Percentiles rank a stretch among this genome's conserved stretches.
These are phyloP conservation scores for Pestalotiopsis sp. DNA, from an alignment of 2,329 filamentous ascomycete genomes.

Conservation along the genomic window DNA sequence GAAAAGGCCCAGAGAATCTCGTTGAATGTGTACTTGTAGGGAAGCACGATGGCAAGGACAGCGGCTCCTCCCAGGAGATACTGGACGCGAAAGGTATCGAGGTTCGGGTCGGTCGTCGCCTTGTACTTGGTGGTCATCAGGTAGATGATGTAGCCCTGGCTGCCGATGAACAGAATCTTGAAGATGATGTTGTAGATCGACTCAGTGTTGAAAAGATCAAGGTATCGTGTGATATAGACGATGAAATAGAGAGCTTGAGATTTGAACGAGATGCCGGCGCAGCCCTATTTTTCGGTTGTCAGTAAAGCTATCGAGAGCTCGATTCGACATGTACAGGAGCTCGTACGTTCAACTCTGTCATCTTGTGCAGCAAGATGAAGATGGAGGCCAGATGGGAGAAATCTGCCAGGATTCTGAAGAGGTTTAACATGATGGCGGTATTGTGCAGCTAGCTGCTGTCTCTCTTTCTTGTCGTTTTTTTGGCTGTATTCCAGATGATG, in stretches of 20 bases:
- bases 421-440: slow-evolving; percentile 43
- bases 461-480: slow-evolving; percentile 37
- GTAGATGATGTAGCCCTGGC: slow-evolving; percentile 93
- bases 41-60: slow-evolving; percentile 78
- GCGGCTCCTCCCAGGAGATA: slow-evolving; percentile 85
- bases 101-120: slow-evolving; percentile 93
- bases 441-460: neutral
- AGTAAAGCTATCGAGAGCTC: neutral
- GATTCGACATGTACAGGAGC: neutral
- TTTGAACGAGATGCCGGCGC: slow-evolving; percentile 97
- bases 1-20: slow-evolving; percentile 98
- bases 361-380: slow-evolving; percentile 94
- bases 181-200: slow-evolving; percentile 92
- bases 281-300: slow-evolving; percentile 66
- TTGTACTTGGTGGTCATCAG: slow-evolving; percentile 98
- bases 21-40: slow-evolving; percentile 77
- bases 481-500: slow-evolving; percentile 14
- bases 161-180: slow-evolving; percentile 91
- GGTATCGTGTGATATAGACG: slow-evolving; percentile 91
- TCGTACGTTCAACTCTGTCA: slow-evolving; percentile 85
- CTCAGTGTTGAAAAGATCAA: slow-evolving; percentile 85
- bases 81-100: slow-evolving; percentile 96
- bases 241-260: slow-evolving; percentile 93
- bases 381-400: slow-evolving; percentile 95
- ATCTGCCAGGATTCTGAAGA: slow-evolving; percentile 70